Conservation (phyloP, 257 asterid genomes). For the Jaltomata sinuosa region DNA sequence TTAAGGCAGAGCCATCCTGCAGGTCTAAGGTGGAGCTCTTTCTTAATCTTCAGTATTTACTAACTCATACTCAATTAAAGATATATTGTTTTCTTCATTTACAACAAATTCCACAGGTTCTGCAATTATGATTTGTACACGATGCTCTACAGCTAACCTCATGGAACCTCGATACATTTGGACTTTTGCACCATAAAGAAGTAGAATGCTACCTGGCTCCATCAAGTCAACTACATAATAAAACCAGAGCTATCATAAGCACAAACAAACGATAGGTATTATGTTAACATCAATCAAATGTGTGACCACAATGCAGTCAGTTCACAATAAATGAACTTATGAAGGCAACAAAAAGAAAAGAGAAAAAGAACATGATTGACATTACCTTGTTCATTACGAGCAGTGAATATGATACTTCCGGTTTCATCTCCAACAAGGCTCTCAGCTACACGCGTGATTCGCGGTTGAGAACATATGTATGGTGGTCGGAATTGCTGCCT, state of each 20-base stretch:
- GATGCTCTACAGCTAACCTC: neutral
- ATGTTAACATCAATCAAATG: neutral
- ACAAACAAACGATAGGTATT: neutral
- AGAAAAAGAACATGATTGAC: neutral
- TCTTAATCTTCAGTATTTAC: too few relatives aligned
- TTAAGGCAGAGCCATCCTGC: too few relatives aligned
- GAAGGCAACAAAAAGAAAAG: neutral
- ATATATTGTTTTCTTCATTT: too few relatives aligned
- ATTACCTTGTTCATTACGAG: neutral
- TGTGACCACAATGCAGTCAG: neutral
- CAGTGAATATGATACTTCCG: neutral
- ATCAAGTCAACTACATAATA: neutral
- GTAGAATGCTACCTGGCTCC: neutral
- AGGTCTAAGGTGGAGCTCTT: too few relatives aligned
- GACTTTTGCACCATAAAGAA: neutral
- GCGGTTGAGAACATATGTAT: too few relatives aligned
- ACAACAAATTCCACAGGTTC: too few relatives aligned
- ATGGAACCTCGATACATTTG: neutral
- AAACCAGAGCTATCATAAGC: neutral
- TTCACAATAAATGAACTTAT: neutral
- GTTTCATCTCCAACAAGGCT: neutral
- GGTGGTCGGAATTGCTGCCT: neutral
- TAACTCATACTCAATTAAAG: too few relatives aligned
- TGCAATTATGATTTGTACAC: neutral
- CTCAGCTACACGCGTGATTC: too few relatives aligned